phyloP scores from a whole-genome alignment of 2,329 filamentous ascomycete genomes.

The Mycosphaerelloides madeirae region DNA sequence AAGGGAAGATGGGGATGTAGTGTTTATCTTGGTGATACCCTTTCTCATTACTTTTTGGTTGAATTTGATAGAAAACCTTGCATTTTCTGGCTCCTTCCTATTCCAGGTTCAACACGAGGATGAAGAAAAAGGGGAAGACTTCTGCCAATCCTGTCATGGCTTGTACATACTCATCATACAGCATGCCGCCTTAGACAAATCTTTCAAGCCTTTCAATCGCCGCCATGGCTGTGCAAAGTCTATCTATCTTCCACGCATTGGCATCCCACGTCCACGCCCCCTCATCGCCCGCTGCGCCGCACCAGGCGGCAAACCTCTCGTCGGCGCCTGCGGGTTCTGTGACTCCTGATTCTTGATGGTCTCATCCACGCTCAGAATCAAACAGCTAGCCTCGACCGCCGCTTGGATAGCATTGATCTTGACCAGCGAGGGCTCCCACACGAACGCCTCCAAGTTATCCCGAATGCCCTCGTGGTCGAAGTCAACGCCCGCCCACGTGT shows the following conservation, averaged over 20 bases:
- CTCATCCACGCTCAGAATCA: conserved; percentile 96
- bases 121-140: too few species aligned
- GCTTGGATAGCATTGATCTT: conserved; percentile 98
- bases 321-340: conserved; percentile 73
- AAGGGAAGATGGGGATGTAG: too few species aligned
- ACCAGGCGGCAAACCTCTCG: conserved; percentile 56
- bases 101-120: too few species aligned
- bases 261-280: conserved; percentile 85
- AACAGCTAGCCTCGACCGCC: conserved; percentile 87
- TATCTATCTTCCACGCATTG: conserved; percentile 37
- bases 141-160: too few species aligned
- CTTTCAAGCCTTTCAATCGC: neutral
- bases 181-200: neutral
- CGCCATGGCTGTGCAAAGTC: neutral
- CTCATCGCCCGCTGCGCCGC: conserved; percentile 85
- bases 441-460: conserved; percentile 92
- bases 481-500: conserved; percentile 92
- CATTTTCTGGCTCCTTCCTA: too few species aligned
- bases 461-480: conserved; percentile 86
- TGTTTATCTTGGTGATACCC: too few species aligned
- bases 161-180: too few species aligned
- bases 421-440: conserved; percentile 94
- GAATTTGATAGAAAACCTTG: too few species aligned
- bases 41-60: too few species aligned
- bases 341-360: conserved; percentile 98